Percentiles rank a stretch among this genome's conserved stretches.
These are phyloP conservation scores for Boletus tylopilopsis DNA, from an alignment of 768 basidiomycete species.

Conservation along the genomic window DNA sequence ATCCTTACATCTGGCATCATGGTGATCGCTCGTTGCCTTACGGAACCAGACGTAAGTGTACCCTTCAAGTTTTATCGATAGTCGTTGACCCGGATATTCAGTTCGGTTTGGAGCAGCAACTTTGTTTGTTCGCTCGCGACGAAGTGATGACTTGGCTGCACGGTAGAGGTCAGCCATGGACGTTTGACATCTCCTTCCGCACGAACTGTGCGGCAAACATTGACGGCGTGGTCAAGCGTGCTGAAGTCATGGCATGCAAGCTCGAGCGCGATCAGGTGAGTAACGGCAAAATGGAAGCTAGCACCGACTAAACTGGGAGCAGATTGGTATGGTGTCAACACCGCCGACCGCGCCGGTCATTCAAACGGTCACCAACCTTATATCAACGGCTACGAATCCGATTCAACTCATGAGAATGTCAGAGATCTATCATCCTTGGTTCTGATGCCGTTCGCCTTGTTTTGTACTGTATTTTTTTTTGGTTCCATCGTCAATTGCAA, in stretches of 20 bases:
- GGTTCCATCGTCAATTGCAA: slow-evolving; percentile 2
- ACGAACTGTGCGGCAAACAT: slow-evolving; percentile 55
- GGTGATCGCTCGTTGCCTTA: slow-evolving; percentile 86
- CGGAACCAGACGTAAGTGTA: slow-evolving; percentile 78
- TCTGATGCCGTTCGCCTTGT: slow-evolving; percentile 35
- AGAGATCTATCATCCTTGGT: slow-evolving; percentile 85
- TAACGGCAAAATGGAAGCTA: background rate
- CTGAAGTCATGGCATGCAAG: slow-evolving; percentile 84
- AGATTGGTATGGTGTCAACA: slow-evolving; percentile 23
- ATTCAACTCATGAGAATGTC: slow-evolving; percentile 81
- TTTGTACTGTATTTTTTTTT: background rate
- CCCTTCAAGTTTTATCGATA: background rate
- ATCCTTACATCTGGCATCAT: slow-evolving; percentile 82
- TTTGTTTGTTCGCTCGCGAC: slow-evolving; percentile 89
- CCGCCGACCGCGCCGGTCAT: slow-evolving; percentile 48
- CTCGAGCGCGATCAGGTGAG: slow-evolving; percentile 76
- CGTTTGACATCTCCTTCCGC: slow-evolving; percentile 57
- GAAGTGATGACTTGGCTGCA: slow-evolving; percentile 81
- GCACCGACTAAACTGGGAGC: slow-evolving; percentile 4
- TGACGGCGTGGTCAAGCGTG: slow-evolving; percentile 73
- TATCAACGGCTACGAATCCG: slow-evolving; percentile 85
- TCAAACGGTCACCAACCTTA: slow-evolving; percentile 78
- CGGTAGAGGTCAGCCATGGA: slow-evolving; percentile 52
- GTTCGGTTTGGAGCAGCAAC: slow-evolving; percentile 91
- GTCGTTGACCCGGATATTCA: slow-evolving; percentile 28